A percentile compares a stretch with the other conserved stretches of the same genome.
phyloP scores from a whole-genome alignment of 23 red algal genomes.

The Gracilaria gracilis region DNA sequence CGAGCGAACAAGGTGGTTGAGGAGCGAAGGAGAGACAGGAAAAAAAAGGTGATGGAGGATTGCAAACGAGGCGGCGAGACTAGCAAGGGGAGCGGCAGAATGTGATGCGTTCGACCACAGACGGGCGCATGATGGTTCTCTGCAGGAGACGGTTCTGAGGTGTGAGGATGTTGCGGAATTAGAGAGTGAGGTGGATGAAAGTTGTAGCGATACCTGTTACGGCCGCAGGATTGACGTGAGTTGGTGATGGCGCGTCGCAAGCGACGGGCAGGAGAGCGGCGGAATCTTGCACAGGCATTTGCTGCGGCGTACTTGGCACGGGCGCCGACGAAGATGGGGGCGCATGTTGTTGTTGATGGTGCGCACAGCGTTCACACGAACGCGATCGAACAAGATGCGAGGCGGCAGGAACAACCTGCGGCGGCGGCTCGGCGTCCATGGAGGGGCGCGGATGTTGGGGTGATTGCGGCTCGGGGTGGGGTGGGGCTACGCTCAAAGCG shows the following conservation, averaged over 20 bases:
- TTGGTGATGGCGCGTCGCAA: not conserved
- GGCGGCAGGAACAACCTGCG: not conserved
- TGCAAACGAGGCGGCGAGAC: not conserved
- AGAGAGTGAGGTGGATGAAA: conserved; percentile 43
- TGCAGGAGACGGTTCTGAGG: not conserved
- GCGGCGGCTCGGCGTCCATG: conserved; percentile 21
- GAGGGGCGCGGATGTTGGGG: not conserved
- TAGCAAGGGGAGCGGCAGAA: not conserved
- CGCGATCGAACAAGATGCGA: not conserved
- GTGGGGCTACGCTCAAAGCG: not conserved
- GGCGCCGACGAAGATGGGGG: not conserved
- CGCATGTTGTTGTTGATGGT: not conserved
- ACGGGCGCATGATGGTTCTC: not conserved
- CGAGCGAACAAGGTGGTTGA: not conserved
- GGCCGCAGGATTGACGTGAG: not conserved
- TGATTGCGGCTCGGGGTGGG: not conserved
- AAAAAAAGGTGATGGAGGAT: not conserved
- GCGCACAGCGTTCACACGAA: not conserved
- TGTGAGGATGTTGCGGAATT: not conserved
- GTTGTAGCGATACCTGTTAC: conserved; percentile 3
- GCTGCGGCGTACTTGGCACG: not conserved
- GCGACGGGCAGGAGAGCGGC: not conserved
- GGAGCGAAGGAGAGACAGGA: not conserved
- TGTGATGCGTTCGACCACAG: not conserved
- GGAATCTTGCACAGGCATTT: not conserved